Percentiles rank a stretch among this genome's conserved stretches.
Conservation (phyloP, 495 filamentous ascomycete species). For the Cercophora sp. region DNA sequence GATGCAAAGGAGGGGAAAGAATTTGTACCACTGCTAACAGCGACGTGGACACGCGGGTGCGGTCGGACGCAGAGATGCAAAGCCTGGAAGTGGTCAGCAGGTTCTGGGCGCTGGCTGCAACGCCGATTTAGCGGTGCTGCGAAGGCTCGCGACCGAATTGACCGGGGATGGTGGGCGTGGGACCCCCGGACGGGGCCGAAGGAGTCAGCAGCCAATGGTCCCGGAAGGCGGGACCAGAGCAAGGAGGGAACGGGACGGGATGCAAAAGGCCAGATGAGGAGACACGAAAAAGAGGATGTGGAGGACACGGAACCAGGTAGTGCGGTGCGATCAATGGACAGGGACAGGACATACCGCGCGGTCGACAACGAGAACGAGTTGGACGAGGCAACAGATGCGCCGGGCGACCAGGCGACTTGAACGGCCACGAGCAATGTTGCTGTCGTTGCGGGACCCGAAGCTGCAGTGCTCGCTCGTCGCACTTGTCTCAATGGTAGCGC, state of each 20-base stretch:
- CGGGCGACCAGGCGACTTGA: too few relatives aligned
- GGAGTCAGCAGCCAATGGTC: conserved; percentile 6
- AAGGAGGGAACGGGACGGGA: conserved; percentile 4
- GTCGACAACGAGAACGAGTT: too few relatives aligned
- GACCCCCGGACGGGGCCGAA: neutral
- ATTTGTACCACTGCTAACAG: too few relatives aligned
- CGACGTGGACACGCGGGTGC: neutral
- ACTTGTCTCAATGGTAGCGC: conserved; percentile 15
- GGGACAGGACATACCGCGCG: neutral
- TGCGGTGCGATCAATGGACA: neutral
- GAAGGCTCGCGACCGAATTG: too few relatives aligned
- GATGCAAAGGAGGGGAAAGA: too few relatives aligned
- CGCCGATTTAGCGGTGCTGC: too few relatives aligned
- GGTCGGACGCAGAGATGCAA: neutral
- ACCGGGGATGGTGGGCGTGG: neutral
- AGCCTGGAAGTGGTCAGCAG: neutral
- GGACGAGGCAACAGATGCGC: too few relatives aligned
- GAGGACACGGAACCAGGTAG: neutral
- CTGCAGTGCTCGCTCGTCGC: conserved; percentile 20
- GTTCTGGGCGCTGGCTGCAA: too few relatives aligned
- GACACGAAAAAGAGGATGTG: neutral
- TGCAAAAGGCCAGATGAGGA: neutral
- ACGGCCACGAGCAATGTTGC: too few relatives aligned
- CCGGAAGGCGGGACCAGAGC: neutral
- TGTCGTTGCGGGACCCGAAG: conserved; percentile 3